Conservation (phyloP, 345 rosid species). For the Euphorbia peplus region DNA sequence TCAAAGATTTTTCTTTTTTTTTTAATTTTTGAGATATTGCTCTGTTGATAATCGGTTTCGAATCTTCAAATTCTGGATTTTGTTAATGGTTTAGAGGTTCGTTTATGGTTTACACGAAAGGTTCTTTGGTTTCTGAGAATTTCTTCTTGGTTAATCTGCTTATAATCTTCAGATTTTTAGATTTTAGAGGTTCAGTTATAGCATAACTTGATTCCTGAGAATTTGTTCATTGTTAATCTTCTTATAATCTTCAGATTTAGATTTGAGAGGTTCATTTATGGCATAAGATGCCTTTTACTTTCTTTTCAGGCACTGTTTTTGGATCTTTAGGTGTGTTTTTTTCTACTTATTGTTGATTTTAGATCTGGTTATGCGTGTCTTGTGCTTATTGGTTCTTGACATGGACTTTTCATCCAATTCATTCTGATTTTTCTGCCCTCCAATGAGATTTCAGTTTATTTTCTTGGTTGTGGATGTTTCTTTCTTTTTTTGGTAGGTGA, state of each 20-base stretch:
- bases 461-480: neutral
- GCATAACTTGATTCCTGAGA: neutral
- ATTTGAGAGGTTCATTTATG: neutral
- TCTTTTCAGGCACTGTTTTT: neutral
- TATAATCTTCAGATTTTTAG: no score
- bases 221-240: neutral
- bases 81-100: no score
- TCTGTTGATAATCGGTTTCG: no score
- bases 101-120: no score
- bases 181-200: no score
- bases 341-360: conserved; percentile 8
- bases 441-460: neutral
- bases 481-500: conserved; percentile 9
- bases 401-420: conserved; percentile 1
- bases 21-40: no score
- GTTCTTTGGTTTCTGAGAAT: no score
- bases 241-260: neutral
- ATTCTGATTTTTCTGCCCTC: neutral
- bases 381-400: neutral
- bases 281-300: neutral
- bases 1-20: no score
- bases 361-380: conserved; percentile 12
- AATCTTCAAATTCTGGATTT: no score
- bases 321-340: neutral
- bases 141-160: no score